Evolutionary conservation across 2,329 filamentous ascomycete species (phyloP).

Genomic region (Chaetomium globosum): DNA sequence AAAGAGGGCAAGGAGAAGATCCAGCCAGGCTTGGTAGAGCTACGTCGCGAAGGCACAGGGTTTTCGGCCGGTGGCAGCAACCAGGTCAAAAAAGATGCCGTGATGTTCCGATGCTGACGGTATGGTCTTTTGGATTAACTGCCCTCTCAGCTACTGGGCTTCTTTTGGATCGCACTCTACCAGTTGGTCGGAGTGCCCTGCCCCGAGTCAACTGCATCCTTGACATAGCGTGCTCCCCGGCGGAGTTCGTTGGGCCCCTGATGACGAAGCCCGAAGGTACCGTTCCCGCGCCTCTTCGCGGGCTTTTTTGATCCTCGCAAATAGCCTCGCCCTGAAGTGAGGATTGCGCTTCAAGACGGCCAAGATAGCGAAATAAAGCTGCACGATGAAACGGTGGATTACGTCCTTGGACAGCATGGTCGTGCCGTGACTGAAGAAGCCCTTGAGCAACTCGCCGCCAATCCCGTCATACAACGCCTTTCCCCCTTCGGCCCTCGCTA

Average conservation of each 20-base stretch:
- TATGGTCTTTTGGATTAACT: not conserved
- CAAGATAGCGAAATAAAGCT: conserved; percentile 69
- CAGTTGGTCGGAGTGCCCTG: not conserved
- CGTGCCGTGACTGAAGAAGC: conserved; percentile 82
- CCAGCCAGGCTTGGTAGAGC: conserved; percentile 72
- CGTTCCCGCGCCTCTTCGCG: conserved; percentile 11
- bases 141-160: conserved; percentile 1
- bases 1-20: conserved; percentile 56
- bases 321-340: conserved; percentile 44
- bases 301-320: conserved; percentile 21
- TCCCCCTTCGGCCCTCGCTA: conserved; percentile 65
- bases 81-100: conserved; percentile 74
- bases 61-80: conserved; percentile 87
- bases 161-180: not conserved
- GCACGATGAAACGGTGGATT: conserved; percentile 72
- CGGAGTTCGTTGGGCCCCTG: not conserved
- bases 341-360: conserved; percentile 49
- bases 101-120: conserved; percentile 47
- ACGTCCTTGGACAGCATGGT: conserved; percentile 85
- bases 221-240: conserved; percentile 13
- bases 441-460: conserved; percentile 74
- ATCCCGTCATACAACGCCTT: conserved; percentile 74
- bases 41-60: conserved; percentile 85
- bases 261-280: conserved; percentile 14
- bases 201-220: conserved; percentile 5